Base-by-base conservation (phyloP, 2,329 filamentous ascomycete genomes). In the Penicillium sclerotiorum region DNA sequence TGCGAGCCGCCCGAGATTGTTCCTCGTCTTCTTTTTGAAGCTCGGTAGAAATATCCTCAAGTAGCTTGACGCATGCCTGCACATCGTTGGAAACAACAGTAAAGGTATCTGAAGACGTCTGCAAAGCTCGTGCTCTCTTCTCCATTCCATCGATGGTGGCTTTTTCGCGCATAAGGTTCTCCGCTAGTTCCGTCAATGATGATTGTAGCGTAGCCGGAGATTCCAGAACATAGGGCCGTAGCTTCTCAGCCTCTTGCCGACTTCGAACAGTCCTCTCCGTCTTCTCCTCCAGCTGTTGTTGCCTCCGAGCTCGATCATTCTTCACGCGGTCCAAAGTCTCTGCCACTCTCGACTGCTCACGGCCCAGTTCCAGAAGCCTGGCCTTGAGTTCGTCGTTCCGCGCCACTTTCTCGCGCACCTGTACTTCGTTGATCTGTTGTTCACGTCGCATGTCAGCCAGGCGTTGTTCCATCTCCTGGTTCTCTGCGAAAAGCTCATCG, bases 81-180 rank as follows among this genome's bases (percentile, higher is more conserved):
- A 99, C 90, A 64, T 99, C 94, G 9, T 87, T 83, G 8, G 87
- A 80, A 1, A 96, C 90, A 0, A 95, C 86, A 3, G 83, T 80
- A 67, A 97, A 97, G 0, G 91, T 93, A 69, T 97, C 93, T 3
- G 86, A 85, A 7, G 90, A 95, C 1, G 93, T 97, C 66, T 97
- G 92, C 18, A 99, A 78, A 0, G 91, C 93, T 52, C 94, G 83
- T n/a, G 89, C 85, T 47, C 93, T 83, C 56, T 90, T 86, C 69
- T 99, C 94, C 37, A 97, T 82, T 1, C 85, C 78, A 65, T 97
- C 93, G 53, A 96, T 95, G 53, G 93, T 88, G 8, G 84, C 77
- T 66, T 93, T 93, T 69, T 96, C 92, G 42, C 80, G 80, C 57
- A 81, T 82, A 45, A 97, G 79, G 40, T 85, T 89, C 63, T 90